phyloP scores from a whole-genome alignment of 805 yeast genomes.

The Wickerhamiella slavikovae region DNA sequence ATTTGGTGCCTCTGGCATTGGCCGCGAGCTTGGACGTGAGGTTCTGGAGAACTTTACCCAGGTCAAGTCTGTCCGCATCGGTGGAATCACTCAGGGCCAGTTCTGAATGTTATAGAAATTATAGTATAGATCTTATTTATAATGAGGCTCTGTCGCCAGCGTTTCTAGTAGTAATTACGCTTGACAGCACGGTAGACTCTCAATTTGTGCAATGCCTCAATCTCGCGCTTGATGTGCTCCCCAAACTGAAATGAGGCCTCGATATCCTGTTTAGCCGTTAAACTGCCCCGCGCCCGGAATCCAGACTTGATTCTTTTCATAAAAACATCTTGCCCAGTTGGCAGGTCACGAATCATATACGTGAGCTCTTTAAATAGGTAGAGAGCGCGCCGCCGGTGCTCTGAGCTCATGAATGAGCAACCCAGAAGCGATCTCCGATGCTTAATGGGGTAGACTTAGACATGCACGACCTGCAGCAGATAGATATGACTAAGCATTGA shows the following conservation, averaged over 20 bases:
- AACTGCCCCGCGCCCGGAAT: constrained; percentile 13
- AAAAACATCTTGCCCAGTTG: constrained; percentile 17
- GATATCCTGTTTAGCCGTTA: constrained; percentile 12
- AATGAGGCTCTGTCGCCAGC: too few species aligned
- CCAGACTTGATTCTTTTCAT: constrained; percentile 14
- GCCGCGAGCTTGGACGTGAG: constrained; percentile 61
- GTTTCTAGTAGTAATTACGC: too few species aligned
- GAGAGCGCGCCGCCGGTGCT: constrained; percentile 9
- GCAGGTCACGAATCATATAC: constrained; percentile 21
- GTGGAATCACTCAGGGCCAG: constrained; percentile 20
- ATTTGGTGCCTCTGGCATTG: constrained; percentile 57
- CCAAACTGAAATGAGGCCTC: constrained; percentile 17
- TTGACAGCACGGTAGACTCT: constrained; percentile 19
- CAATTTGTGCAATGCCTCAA: constrained; percentile 19
- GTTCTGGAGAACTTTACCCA: constrained; percentile 55
- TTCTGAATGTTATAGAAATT: too few species aligned
- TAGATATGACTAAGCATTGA: not conserved
- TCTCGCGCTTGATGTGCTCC: constrained; percentile 20
- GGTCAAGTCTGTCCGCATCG: constrained; percentile 58
- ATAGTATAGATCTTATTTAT: too few species aligned
- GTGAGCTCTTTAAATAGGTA: constrained; percentile 20
- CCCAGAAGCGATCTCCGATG: not conserved
- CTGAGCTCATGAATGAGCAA: not conserved
- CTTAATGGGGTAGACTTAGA: not conserved
- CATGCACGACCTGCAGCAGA: too few species aligned